Evolutionary conservation across 1,284 basidiomycete genomes (phyloP), one percentile per base, ranked within the genome.

Genomic region (Ceratobasidium sp.): DNA sequence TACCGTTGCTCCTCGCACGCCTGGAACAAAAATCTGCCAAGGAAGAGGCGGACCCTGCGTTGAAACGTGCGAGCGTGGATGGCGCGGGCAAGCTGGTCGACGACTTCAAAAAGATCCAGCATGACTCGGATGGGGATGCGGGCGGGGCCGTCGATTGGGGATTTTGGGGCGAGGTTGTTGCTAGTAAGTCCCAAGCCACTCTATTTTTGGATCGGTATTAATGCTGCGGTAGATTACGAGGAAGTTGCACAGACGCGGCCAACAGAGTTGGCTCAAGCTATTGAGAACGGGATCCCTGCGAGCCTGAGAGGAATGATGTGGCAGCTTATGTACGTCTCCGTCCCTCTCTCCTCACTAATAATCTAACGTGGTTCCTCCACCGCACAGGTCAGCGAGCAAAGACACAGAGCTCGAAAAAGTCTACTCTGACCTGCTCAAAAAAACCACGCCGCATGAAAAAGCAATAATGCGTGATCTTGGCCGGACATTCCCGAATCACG

Each of bases 401-500:
- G 93, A 98, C 74, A 81, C 84, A 6, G 89, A 90, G 73, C 82
- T 98, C 23, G 97, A 99, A 78, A 83, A 83, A 70, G 86, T 87
- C 16, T 99, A 99, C 79, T 81, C 95, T 50, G 83, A 83, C 50
- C 81, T 98, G 23, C 78, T 99, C 60, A 96, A 93, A 77, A 88
- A 93, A 74, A 80, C 83, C 0, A 95, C 91, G 73, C 78, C 87
- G 11, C 94, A 98, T 74, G 97, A 99, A 76, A 98, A 98, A 77
- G 86, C 93, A 1, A 99, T 99, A 66, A 85, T 85, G 42, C 86
- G 96, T 67, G 96, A 99, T 77, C 82, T 99, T 25, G 91, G 89
- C 73, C 84, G 96, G 82, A 99, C 96, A 1, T 98, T 99, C 77
- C 97, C 96, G n/a, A 90, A 95, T 75, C 95, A 98, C 76, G 90